Percentiles rank a stretch among this genome's conserved stretches.
Evolutionary conservation across 495 filamentous ascomycete species (phyloP).

Genomic region (Filosporella fistucella): DNA sequence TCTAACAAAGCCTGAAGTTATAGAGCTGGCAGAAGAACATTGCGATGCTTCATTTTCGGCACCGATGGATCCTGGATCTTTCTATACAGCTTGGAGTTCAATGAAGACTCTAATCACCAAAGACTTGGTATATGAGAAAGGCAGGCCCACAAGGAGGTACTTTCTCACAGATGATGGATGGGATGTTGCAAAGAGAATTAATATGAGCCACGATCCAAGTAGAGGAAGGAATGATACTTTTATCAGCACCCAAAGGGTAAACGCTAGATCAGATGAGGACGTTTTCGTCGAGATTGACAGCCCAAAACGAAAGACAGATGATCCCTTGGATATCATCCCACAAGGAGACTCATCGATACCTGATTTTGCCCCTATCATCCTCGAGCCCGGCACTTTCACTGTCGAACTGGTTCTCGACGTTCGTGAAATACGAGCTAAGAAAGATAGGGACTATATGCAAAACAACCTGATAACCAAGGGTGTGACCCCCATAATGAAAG

Average conservation of each 20-base stretch:
- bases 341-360: conserved; percentile 40
- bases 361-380: conserved; percentile 51
- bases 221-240: conserved; percentile 10
- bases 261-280: background rate
- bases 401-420: conserved; percentile 71
- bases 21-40: conserved; percentile 65
- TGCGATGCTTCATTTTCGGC: conserved; percentile 74
- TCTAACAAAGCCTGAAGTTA: conserved; percentile 64
- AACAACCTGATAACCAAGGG: conserved; percentile 66
- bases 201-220: conserved; percentile 33
- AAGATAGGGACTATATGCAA: conserved; percentile 74
- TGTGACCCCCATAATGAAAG: conserved; percentile 57
- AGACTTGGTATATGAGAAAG: conserved; percentile 69
- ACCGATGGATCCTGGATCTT: conserved; percentile 61
- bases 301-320: background rate
- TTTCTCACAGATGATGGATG: conserved; percentile 73
- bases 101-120: conserved; percentile 76
- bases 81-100: conserved; percentile 80
- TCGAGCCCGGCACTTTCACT: conserved; percentile 63
- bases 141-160: conserved; percentile 65
- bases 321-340: conserved; percentile 31
- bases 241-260: background rate
- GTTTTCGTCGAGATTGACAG: background rate
- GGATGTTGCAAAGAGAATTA: conserved; percentile 69
- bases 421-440: conserved; percentile 73